Conservation (phyloP, 495 filamentous ascomycete genomes). For the Trichoderma erinaceum region DNA sequence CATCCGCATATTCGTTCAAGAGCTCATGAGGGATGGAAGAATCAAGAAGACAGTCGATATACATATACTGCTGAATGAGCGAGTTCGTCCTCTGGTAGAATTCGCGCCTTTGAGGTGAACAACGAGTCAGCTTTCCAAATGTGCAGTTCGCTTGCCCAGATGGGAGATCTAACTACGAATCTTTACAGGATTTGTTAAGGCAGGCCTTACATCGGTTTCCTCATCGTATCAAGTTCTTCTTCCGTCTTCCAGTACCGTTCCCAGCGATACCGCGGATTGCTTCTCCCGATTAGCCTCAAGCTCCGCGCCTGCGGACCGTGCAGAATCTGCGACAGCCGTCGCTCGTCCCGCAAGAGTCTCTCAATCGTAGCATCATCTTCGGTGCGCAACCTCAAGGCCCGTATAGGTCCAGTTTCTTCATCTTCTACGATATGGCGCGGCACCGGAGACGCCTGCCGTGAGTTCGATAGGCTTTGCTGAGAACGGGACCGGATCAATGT, state of each 20-base stretch:
- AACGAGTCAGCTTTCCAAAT: not conserved
- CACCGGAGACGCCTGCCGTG: constrained; percentile 11
- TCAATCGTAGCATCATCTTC: constrained; percentile 30
- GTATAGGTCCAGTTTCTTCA: constrained; percentile 23
- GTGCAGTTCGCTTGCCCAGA: not conserved
- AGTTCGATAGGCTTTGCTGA: not conserved
- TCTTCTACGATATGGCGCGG: constrained; percentile 19
- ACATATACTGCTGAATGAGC: constrained; percentile 79
- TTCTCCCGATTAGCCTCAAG: constrained; percentile 71
- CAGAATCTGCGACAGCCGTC: constrained; percentile 47
- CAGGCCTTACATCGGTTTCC: constrained; percentile 50
- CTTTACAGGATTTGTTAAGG: not conserved
- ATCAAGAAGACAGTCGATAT: constrained; percentile 86
- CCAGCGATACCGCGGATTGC: constrained; percentile 70
- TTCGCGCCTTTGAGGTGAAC: constrained; percentile 43
- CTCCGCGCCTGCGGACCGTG: constrained; percentile 66
- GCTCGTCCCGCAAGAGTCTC: constrained; percentile 38
- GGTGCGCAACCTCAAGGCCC: constrained; percentile 14
- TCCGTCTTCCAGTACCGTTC: constrained; percentile 67
- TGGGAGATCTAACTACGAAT: not conserved
- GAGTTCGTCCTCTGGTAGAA: constrained; percentile 83
- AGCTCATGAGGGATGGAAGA: constrained; percentile 80
- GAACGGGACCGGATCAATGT: constrained; percentile 35
- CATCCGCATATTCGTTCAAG: constrained; percentile 74
- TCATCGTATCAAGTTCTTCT: constrained; percentile 57